Evolutionary conservation across 768 basidiomycete species (phyloP), one percentile per base, ranked within the genome.

Genomic region (Rhizopogon rudus): DNA sequence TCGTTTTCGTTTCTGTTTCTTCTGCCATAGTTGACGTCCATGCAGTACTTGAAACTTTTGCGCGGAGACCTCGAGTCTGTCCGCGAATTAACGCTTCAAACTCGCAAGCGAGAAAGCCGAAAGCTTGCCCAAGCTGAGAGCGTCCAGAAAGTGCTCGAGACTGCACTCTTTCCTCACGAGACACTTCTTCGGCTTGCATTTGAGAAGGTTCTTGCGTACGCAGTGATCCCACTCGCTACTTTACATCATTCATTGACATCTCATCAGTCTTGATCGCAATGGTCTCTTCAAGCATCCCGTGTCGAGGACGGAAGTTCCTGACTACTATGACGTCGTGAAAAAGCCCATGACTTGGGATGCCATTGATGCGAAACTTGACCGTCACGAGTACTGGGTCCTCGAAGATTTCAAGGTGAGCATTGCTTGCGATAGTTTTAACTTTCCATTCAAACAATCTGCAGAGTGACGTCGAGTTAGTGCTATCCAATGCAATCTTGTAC

Each of bases 241-340:
- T 42, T 20, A 9, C 17, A 51, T 22, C 28, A 40, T 41, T 33
- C 9, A 53, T 60, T 61, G 53, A 65, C 39, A 44, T 39, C 29
- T 44, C 7, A n/a, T 40, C 61, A 96, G 93, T 7, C 65, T 81
- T 46, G 94, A 98, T 65, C 80, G 82, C 16, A 73, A 80, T 5
- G 86, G 86, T 43, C 78, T 84, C 58, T 98, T 98, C 72, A 82
- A 82, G 56, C 82, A 86, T 57, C 93, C 95, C 0, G 93, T 98
- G 39, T 87, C 84, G 41, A 84, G 76, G 60, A 73, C 71, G 1
- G 82, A 88, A 40, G 92, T 95, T 0, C 91, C 90, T 1, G 95
- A 98, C 65, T 99, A 99, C 67, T 93, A 88, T 64, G 87, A 92
- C 44, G 76, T 97, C 37, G 79, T 99, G 63, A 79, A 84, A 62